These are phyloP conservation scores for Saturnispora besseyi DNA, from an alignment of 805 yeast genomes.

Conservation along the genomic window DNA sequence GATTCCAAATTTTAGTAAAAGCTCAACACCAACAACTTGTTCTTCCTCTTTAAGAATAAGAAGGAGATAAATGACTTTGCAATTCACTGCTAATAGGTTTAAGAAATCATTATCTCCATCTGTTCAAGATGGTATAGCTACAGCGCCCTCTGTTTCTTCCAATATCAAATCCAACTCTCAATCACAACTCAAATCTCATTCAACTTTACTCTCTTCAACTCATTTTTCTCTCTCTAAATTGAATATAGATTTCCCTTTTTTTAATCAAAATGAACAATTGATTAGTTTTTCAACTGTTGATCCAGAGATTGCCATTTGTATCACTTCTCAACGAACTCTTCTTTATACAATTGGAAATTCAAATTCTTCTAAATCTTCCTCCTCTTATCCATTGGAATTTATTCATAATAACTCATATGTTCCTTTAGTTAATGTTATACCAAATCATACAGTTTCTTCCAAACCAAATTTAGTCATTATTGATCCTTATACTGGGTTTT, in stretches of 20 bases:
- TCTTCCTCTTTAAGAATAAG: too few relatives aligned
- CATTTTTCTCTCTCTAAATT: neutral
- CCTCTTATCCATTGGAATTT: constrained; percentile 50
- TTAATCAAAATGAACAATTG: constrained; percentile 24
- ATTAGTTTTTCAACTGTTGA: constrained; percentile 20
- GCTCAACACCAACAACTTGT: neutral
- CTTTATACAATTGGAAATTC: constrained; percentile 64
- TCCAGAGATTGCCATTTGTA: constrained; percentile 21
- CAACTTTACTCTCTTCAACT: neutral
- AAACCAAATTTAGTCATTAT: constrained; percentile 66
- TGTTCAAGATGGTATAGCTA: neutral
- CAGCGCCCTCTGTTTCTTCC: neutral
- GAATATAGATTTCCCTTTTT: constrained; percentile 37
- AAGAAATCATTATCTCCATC: neutral
- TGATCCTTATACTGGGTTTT: constrained; percentile 46
- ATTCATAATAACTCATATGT: constrained; percentile 27
- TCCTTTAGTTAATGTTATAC: constrained; percentile 46
- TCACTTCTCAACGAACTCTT: constrained; percentile 42
- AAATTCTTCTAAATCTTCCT: constrained; percentile 30
- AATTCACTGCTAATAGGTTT: constrained; percentile 8
- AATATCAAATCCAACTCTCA: neutral
- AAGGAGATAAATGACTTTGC: neutral
- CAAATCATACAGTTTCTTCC: constrained; percentile 41
- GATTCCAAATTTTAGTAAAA: neutral
- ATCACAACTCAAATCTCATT: neutral